Evolutionary conservation across 139 green algal genomes (phyloP).

Genomic region (Mesotaenium endlicherianum): DNA sequence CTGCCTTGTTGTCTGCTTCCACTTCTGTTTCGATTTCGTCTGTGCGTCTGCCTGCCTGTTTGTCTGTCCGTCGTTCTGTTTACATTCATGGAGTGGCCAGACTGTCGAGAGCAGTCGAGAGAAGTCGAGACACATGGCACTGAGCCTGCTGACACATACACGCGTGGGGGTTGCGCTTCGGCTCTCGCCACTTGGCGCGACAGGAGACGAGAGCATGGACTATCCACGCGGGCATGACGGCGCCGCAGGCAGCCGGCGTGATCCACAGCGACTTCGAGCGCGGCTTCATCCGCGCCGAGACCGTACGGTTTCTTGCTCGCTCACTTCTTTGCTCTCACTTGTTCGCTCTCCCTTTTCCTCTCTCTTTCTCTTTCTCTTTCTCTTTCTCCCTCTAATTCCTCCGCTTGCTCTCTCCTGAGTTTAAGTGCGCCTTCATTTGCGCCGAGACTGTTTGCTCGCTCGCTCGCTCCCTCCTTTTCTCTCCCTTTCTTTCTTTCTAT

Average conservation of each 20-base stretch:
- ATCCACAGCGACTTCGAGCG: constrained; percentile 99
- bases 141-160: too few relatives aligned
- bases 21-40: too few relatives aligned
- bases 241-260: constrained; percentile 87
- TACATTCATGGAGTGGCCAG: too few relatives aligned
- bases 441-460: not conserved
- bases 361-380: not conserved
- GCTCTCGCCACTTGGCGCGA: too few relatives aligned
- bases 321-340: not conserved
- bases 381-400: not conserved
- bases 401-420: not conserved
- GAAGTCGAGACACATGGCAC: too few relatives aligned
- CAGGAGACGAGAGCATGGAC: constrained; percentile 59
- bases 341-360: not conserved
- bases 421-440: not conserved
- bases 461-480: not conserved
- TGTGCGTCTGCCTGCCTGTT: too few relatives aligned
- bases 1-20: too few relatives aligned
- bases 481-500: not conserved
- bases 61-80: too few relatives aligned
- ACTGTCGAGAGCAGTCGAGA: too few relatives aligned
- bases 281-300: constrained; percentile 98
- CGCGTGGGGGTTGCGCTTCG: too few relatives aligned
- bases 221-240: constrained; percentile 59
- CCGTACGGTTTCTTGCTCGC: constrained; percentile 58